Base-by-base conservation (phyloP, 2,329 filamentous ascomycete genomes). In the Sarocladiaceae sp. region DNA sequence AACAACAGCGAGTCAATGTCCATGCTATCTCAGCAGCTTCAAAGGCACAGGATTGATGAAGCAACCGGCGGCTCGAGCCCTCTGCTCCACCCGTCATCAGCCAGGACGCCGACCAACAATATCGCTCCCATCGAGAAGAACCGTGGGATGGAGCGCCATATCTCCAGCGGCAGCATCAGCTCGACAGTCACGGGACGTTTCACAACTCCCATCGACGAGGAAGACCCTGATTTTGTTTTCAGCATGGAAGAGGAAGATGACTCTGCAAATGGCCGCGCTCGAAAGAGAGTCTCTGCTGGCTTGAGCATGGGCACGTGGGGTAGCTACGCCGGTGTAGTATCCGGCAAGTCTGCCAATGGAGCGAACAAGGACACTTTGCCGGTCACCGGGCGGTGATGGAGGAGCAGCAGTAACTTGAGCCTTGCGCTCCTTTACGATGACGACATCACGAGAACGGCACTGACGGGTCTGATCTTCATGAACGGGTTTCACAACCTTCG, bases 231-330 rank as follows among this genome's bases (percentile, higher is more conserved):
- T 20, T 81, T 82, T 51, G 74, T 83, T 12, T 83, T 83, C 57
- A 76, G 67, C 55, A 82, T 83, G 78, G 79, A 83, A 45, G 76
- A 78, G 20, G 74, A 76, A 18, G 76, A 80, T 24, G 64, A 71
- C 18, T 64, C 72, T 29, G 61, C 61, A 10, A 64, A 66, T 15
- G 62, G 65, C 45, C 64, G 67, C 33, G 65, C 67, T 9, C 62
- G 70, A 43, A 78, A 76, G 60, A 69, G 73, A 45, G 65, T 60
- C 2, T 73, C 73, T 2, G 69, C 67, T 4, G 68, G 68, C 11
- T 53, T 69, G 29, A 59, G 57, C 40, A 61, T 66, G 44, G 59
- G 60, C 4, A 58, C 58, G 19, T 64, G 64, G 47, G 63, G 63
- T 58, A 70, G 62, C 56, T 72, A 72, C 47, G 66, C 68, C 33